Base-by-base conservation (phyloP, 352 stramenopile genomes). In the Pythium guiyangense region DNA sequence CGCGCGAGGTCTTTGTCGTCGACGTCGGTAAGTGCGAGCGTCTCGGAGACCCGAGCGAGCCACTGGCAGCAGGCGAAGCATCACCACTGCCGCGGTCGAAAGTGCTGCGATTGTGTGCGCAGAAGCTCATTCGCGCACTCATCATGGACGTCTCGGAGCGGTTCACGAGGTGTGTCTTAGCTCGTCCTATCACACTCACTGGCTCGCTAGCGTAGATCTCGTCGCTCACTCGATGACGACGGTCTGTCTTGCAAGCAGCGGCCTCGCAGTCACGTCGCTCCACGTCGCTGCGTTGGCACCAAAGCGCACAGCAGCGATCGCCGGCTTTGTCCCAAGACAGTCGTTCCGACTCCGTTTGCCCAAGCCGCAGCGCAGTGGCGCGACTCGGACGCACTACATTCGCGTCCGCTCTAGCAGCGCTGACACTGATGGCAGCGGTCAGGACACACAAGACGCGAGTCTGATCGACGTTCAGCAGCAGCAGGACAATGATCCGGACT, bases 271-370 rank as follows among this genome's bases (percentile, higher is more conserved):
- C 22, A 86, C 77, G 4, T 72, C 78, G 29, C 44, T 84, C 49
- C 79, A 90, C 54, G n/a, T 90, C 51, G 69, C 76, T 6, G 71
- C 76, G 11, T 49, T 86, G 14, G 77, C 71, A 0, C 67, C 71
- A 22, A 66, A 73, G 29, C 70, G 64, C 10, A 31, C 60, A 39
- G 50, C 40, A 1, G 40, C 53, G 12, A 62, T 86, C 18, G 63
- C 71, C 14, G 79, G 77, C 14, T 90, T 90, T 31, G 40, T 81
- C 46, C 79, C 79, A 8, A 87, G 84, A 43, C 79, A 87, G 40
- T 64, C 73, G 1, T 79, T 90, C 27, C 77, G 72, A 10, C 66
- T 90, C 37, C 69, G 73, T 12, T 52, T 84, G 27, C 77, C 79
- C 34, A 86, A 71, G 29, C 26, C 63, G 26, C 77, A 71, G 18